Evolutionary conservation across 164 flowering plant species (phyloP), one percentile per base, ranked within the genome.

Genomic region (Annona squamosa): DNA sequence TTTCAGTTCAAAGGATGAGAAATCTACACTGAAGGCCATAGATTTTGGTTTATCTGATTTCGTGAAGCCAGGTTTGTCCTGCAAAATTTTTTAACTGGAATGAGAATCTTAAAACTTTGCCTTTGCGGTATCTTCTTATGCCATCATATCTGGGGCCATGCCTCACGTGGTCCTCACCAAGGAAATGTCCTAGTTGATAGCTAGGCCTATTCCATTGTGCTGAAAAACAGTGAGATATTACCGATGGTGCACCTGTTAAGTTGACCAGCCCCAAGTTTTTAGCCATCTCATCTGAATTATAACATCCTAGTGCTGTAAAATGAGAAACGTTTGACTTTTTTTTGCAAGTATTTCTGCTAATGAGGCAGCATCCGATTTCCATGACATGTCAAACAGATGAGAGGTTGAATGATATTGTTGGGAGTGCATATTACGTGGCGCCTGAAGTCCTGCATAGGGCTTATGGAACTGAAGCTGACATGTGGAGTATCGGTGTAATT

Each of bases 401-500:
- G 78, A 89, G 97, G 82, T 80, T 95, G 79, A 93, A 91, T 80
- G 99, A 95, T 75, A 95, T 95, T 48, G 98, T 93, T 3, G 99
- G 99, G 76, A 95, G 99, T 83, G 99, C 99, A 63, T 95, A 91
- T 75, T 95, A 95, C 78, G 98, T 95, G 43, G 98, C 99, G 75
- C 99, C 99, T 71, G 99, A 95, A 82, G 99, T 95, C 76, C 84
- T 95, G 68, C 99, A 93, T 76, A 85, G 99, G 84, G 85, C 99
- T 37, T 95, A 95, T 80, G 96, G 97, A 68, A 90, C 96, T 26
- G 99, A 95, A 79, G 99, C 91, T 47, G 99, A 95, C 83, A 90
- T 93, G 91, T 95, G 99, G 99, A 95, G 99, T 79, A 88, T 93
- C 77, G 99, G 99, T 64, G 99, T 95, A 5, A 93, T 95, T 81